Conservation (phyloP, 768 basidiomycete species). For the Ramaria sp. region DNA sequence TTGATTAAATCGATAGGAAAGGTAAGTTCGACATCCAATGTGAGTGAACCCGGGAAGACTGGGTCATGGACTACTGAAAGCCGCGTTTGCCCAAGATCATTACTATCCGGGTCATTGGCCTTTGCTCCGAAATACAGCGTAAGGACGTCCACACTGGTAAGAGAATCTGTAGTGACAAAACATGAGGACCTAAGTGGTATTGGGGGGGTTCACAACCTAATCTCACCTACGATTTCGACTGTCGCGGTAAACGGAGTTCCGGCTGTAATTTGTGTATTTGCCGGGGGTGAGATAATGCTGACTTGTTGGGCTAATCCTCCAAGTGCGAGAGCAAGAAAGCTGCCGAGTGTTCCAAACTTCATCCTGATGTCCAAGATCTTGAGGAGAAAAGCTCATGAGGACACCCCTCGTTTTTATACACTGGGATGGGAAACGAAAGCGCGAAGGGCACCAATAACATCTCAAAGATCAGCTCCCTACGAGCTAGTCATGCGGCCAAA, state of each 20-base stretch:
- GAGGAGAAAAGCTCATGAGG: neutral
- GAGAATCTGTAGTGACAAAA: neutral
- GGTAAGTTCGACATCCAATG: neutral
- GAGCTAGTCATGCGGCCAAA: too few relatives aligned
- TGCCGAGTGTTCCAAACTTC: neutral
- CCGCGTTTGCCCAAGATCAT: neutral
- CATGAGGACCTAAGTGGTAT: too few relatives aligned
- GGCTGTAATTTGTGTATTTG: neutral
- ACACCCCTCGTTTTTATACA: too few relatives aligned
- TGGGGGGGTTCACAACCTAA: neutral
- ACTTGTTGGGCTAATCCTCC: neutral
- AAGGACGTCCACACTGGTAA: conserved; percentile 2
- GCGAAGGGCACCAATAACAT: too few relatives aligned
- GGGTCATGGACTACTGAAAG: neutral
- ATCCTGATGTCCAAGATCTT: neutral
- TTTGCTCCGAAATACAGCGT: neutral
- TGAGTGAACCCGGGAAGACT: neutral
- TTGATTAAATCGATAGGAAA: neutral
- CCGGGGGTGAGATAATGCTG: neutral
- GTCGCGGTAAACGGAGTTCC: conserved; percentile 4
- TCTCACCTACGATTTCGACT: neutral
- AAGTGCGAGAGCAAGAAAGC: neutral
- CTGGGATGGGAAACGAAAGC: too few relatives aligned
- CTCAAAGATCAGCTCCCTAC: too few relatives aligned
- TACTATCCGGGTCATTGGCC: neutral